These are phyloP conservation scores for Venturia pyrina DNA, from an alignment of 2,329 filamentous ascomycete species.

Conservation along the genomic window DNA sequence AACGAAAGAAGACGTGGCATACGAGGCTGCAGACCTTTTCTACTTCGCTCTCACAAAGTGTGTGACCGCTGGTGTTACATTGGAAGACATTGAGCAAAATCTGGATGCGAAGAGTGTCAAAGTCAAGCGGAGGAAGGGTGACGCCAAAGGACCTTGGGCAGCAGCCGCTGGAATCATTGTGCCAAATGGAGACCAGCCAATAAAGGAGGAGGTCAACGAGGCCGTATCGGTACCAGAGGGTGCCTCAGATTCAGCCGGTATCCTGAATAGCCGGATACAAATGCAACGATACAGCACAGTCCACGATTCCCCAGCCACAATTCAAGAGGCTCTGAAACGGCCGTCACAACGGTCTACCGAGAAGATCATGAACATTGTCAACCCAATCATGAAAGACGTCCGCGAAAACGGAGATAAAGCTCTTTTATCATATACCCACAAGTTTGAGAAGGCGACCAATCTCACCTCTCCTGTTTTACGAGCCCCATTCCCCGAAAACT, in stretches of 20 bases:
- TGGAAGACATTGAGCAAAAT: conserved; percentile 85
- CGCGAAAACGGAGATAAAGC: conserved; percentile 76
- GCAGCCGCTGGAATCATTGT: conserved; percentile 47
- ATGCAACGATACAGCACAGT: conserved; percentile 73
- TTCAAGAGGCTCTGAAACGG: conserved; percentile 68
- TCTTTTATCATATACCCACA: conserved; percentile 87
- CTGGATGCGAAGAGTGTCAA: conserved; percentile 92
- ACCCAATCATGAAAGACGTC: conserved; percentile 84
- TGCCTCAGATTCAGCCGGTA: conserved; percentile 36
- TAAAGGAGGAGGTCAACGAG: conserved; percentile 37
- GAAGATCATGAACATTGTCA: conserved; percentile 80
- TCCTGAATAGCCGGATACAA: conserved; percentile 52
- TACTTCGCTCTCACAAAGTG: conserved; percentile 95
- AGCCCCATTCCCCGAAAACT: conserved; percentile 72
- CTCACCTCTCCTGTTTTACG: conserved; percentile 80
- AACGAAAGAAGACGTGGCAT: conserved; percentile 73
- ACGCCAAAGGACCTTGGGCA: conserved; percentile 89
- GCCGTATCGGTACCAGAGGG: conserved; percentile 44
- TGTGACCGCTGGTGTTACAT: conserved; percentile 68
- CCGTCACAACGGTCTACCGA: conserved; percentile 95
- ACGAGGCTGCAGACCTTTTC: conserved; percentile 88
- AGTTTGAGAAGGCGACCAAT: conserved; percentile 92
- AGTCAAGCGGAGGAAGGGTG: conserved; percentile 83
- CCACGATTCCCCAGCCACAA: conserved; percentile 51
- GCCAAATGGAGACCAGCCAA: conserved; percentile 17